Conservation (phyloP, 148 eudicot species). For the Nyssa sinensis region DNA sequence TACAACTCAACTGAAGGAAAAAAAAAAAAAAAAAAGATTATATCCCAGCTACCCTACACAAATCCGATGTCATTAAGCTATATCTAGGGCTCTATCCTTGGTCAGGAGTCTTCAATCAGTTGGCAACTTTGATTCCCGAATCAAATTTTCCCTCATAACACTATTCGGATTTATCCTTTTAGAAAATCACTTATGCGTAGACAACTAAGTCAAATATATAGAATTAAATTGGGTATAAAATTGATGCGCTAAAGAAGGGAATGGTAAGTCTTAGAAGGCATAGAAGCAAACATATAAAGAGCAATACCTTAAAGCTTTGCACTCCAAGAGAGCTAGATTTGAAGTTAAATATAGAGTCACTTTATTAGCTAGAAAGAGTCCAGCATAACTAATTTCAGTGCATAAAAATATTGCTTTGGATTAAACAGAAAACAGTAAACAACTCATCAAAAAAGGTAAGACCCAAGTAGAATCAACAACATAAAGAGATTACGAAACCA, state of each 20-base stretch:
- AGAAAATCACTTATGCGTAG: neutral
- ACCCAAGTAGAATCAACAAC: neutral
- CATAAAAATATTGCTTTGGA: neutral
- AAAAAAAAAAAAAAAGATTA: neutral
- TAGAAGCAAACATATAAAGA: neutral
- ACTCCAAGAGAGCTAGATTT: neutral
- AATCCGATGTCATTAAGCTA: constrained; percentile 1
- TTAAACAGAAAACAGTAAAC: too few relatives aligned
- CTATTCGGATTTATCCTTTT: neutral
- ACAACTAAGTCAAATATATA: neutral
- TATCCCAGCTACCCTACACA: too few relatives aligned
- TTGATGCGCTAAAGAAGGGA: neutral
- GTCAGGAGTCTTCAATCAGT: neutral
- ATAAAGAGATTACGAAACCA: neutral
- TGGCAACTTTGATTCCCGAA: neutral
- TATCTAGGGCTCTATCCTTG: neutral
- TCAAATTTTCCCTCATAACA: too few relatives aligned
- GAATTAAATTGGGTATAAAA: too few relatives aligned
- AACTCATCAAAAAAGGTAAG: neutral
- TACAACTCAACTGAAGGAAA: neutral
- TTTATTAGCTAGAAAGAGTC: neutral
- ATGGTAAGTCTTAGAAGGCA: too few relatives aligned
- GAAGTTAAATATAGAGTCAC: neutral
- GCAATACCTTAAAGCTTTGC: neutral
- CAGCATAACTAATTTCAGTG: too few relatives aligned